Percentiles rank a stretch among this genome's conserved stretches.
These are phyloP conservation scores for Aspergillus oerlinghausenensis DNA, from an alignment of 2,329 filamentous ascomycete species.

Conservation along the genomic window DNA sequence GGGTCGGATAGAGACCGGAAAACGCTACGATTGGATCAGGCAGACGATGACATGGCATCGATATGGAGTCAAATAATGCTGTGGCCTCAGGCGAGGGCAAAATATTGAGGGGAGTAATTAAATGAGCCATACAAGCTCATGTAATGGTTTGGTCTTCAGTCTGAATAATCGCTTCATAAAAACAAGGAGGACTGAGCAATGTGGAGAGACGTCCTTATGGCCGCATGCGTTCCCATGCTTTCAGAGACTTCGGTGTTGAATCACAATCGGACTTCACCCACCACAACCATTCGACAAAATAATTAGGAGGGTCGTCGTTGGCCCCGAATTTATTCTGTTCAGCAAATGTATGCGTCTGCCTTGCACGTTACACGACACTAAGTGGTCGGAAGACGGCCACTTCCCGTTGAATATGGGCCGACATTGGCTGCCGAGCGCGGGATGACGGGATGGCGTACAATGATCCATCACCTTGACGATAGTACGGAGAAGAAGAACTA, in stretches of 20 bases:
- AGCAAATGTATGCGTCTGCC: background rate
- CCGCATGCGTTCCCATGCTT: background rate
- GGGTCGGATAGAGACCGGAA: background rate
- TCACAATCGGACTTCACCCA: background rate
- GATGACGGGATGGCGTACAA: too few species aligned
- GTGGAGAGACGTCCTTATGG: background rate
- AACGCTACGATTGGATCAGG: background rate
- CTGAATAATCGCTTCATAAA: too few species aligned
- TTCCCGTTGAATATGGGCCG: background rate
- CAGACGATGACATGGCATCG: background rate
- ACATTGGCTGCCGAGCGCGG: too few species aligned
- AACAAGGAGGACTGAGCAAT: background rate
- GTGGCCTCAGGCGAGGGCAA: background rate
- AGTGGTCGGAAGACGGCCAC: constrained; percentile 4
- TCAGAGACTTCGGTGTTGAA: background rate
- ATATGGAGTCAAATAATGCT: background rate
- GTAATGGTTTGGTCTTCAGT: background rate
- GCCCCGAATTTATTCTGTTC: background rate
- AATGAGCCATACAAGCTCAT: background rate
- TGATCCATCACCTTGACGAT: too few species aligned
- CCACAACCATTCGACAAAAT: background rate
- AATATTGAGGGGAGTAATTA: background rate
- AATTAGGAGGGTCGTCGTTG: constrained; percentile 1
- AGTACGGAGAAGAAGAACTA: too few species aligned
- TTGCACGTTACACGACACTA: constrained; percentile 7